phyloP scores from a whole-genome alignment of 495 filamentous ascomycete species.

The Neurospora sp. region DNA sequence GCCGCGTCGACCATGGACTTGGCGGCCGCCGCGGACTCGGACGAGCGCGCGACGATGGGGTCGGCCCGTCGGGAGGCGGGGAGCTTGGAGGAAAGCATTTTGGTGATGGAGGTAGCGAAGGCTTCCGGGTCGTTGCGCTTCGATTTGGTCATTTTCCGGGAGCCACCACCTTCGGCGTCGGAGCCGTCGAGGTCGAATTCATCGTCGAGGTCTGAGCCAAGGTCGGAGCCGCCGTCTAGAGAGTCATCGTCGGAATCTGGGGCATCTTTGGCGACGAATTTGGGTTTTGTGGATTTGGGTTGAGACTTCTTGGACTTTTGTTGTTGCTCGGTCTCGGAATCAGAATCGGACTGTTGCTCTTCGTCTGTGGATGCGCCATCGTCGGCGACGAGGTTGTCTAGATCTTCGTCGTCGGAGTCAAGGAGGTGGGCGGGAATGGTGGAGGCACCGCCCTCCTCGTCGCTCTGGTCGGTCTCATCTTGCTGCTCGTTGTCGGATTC shows the following conservation, averaged over 20 bases:
- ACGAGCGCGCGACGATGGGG: constrained; percentile 77
- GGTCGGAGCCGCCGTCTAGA: not conserved
- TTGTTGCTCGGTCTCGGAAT: constrained; percentile 22
- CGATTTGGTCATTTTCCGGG: constrained; percentile 27
- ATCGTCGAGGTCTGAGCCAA: constrained; percentile 14
- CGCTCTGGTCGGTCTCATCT: not conserved
- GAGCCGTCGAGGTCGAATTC: constrained; percentile 26
- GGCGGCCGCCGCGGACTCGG: constrained; percentile 52
- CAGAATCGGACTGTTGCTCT: constrained; percentile 24
- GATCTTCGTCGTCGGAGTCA: constrained; percentile 55
- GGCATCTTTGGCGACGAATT: constrained; percentile 24
- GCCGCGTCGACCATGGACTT: constrained; percentile 59
- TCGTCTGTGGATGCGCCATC: constrained; percentile 30
- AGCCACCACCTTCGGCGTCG: constrained; percentile 17
- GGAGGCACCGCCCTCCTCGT: constrained; percentile 41
- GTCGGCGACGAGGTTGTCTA: constrained; percentile 35
- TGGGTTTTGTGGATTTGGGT: constrained; percentile 12
- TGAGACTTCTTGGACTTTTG: constrained; percentile 5
- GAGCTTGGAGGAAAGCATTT: constrained; percentile 82
- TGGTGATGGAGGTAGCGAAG: constrained; percentile 83
- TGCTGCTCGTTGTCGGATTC: not conserved
- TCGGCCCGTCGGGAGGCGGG: constrained; percentile 69
- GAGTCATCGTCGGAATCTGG: constrained; percentile 19
- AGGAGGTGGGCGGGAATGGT: constrained; percentile 49
- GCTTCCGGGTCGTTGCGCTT: constrained; percentile 86